Evolutionary conservation across 345 rosid species (phyloP).

Genomic region (Euclidium syriacum): DNA sequence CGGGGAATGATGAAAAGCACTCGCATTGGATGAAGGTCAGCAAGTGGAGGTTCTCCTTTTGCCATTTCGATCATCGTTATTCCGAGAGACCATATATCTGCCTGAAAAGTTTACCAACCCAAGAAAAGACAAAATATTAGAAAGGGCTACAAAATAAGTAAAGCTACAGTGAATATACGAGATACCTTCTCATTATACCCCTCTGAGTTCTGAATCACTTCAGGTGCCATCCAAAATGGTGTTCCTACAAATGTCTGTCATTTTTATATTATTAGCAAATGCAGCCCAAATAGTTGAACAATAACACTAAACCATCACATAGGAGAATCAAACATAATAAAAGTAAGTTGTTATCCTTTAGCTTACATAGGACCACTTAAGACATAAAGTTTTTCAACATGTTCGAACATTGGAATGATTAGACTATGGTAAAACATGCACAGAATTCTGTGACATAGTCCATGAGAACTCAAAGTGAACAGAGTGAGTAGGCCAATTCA

Average conservation of each 20-base stretch:
- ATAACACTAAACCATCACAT: constrained; percentile 9
- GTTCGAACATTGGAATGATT: constrained; percentile 1
- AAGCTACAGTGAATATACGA: not conserved
- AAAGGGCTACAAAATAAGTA: not conserved
- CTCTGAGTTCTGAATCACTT: constrained; percentile 97
- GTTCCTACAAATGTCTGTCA: constrained; percentile 99
- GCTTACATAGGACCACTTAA: not conserved
- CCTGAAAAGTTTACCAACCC: constrained; percentile 48
- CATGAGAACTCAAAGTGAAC: not conserved
- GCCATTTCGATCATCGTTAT: constrained; percentile 99
- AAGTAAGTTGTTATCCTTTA: not conserved
- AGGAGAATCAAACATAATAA: not conserved
- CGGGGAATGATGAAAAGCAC: constrained; percentile 99
- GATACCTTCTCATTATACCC: constrained; percentile 96
- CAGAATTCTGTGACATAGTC: not conserved
- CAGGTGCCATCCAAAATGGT: constrained; percentile 99
- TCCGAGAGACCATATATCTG: constrained; percentile 98
- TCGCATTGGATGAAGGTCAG: constrained; percentile 99
- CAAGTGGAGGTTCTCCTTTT: constrained; percentile 99
- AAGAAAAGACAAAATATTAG: constrained; percentile 11
- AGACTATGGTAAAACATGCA: constrained; percentile 3
- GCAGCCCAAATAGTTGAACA: constrained; percentile 10
- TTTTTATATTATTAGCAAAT: constrained; percentile 39
- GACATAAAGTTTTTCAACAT: not conserved
- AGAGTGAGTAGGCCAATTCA: not conserved